Conservation (phyloP, 495 filamentous ascomycete genomes). For the Rhypophila decipiens region DNA sequence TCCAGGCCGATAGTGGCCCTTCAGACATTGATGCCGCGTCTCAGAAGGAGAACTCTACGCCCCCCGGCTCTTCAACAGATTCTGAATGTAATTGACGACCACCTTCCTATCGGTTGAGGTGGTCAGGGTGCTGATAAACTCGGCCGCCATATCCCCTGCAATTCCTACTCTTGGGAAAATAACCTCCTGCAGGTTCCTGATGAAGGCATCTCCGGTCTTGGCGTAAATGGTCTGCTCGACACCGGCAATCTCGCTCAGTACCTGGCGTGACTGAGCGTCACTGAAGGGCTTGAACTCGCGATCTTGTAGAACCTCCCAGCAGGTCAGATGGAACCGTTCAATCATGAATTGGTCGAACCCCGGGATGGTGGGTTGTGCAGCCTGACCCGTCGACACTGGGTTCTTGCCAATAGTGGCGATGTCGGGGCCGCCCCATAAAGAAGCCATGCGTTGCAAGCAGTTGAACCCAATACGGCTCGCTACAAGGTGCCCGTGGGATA, state of each 20-base stretch:
- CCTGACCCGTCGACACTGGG: constrained; percentile 33
- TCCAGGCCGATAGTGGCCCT: too few relatives aligned
- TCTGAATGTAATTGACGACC: constrained; percentile 43
- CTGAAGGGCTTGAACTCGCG: constrained; percentile 64
- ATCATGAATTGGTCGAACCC: constrained; percentile 94
- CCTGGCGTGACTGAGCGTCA: constrained; percentile 79
- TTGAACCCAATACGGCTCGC: constrained; percentile 76
- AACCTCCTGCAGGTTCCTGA: constrained; percentile 40
- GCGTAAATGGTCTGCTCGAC: constrained; percentile 81
- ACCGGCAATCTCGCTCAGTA: constrained; percentile 74
- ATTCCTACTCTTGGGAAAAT: constrained; percentile 44
- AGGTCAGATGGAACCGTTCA: constrained; percentile 75
- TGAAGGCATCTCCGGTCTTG: constrained; percentile 65
- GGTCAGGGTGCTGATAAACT: constrained; percentile 45
- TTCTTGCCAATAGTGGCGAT: constrained; percentile 48
- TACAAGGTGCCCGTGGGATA: constrained; percentile 56
- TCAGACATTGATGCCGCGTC: too few relatives aligned
- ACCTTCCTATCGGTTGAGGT: constrained; percentile 42
- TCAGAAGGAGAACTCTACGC: too few relatives aligned
- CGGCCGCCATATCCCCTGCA: constrained; percentile 28
- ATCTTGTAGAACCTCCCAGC: constrained; percentile 76
- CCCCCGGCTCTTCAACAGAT: constrained; percentile 26
- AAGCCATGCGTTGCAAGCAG: constrained; percentile 69
- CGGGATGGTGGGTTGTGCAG: constrained; percentile 52
- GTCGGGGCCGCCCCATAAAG: constrained; percentile 80